Percentiles rank a stretch among this genome's conserved stretches.
These are phyloP conservation scores for Echites panduratus DNA, from an alignment of 257 asterid genomes.

Conservation along the genomic window DNA sequence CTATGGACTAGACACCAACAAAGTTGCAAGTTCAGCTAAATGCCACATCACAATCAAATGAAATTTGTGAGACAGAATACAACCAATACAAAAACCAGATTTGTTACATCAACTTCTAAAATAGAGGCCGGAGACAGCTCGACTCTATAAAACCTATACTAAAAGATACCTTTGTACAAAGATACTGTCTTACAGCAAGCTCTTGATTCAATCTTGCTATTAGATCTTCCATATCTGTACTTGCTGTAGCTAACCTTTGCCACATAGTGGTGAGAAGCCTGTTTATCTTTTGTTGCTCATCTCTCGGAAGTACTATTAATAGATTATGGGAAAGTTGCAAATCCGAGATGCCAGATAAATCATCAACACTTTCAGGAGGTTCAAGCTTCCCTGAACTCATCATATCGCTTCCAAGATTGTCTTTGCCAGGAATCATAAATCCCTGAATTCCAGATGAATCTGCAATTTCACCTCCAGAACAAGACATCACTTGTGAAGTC, in stretches of 20 bases:
- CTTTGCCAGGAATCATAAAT: conserved; percentile 6
- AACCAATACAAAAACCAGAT: not conserved
- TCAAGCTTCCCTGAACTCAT: conserved; percentile 15
- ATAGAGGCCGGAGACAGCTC: not conserved
- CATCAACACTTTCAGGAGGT: conserved; percentile 26
- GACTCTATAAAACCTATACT: not conserved
- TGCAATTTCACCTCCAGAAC: conserved; percentile 14
- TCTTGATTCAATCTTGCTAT: conserved; percentile 51
- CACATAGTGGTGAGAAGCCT: conserved; percentile 36
- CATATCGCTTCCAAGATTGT: conserved; percentile 21
- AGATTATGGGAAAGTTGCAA: conserved; percentile 25
- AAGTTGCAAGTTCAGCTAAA: not conserved
- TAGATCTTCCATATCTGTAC: conserved; percentile 50
- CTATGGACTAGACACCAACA: not conserved
- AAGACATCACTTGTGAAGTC: conserved; percentile 6
- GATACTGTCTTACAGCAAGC: conserved; percentile 47
- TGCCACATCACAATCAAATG: not conserved
- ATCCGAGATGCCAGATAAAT: conserved; percentile 19
- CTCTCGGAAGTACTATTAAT: conserved; percentile 33
- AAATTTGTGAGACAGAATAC: not conserved
- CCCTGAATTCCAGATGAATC: not conserved
- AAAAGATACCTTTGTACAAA: conserved; percentile 45
- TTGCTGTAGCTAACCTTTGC: conserved; percentile 38
- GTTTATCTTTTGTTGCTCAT: conserved; percentile 40
- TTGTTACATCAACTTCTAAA: not conserved